Percentiles rank a stretch among this genome's conserved stretches.
These are phyloP conservation scores for Aegilops longissima DNA, from an alignment of 176 grass and related monocot species.

Conservation along the genomic window DNA sequence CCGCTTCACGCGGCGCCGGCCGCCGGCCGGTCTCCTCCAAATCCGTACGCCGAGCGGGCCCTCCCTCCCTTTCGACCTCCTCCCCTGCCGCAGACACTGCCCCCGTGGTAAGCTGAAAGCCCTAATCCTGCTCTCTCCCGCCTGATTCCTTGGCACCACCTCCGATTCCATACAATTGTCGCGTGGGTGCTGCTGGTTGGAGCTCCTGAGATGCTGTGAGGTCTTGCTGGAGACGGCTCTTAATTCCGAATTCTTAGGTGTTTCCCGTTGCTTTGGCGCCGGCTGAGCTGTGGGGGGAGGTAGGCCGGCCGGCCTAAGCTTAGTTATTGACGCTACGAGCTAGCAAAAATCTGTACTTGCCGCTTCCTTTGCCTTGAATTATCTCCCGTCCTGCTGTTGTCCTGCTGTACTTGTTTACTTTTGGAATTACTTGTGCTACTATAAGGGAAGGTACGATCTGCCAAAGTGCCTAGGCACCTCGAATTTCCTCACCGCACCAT, in stretches of 20 bases:
- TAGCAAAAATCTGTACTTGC: not conserved
- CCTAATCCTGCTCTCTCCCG: not conserved
- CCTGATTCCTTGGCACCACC: not conserved
- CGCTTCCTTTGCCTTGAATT: conserved; percentile 3
- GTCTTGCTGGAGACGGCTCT: not conserved
- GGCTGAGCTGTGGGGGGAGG: not conserved
- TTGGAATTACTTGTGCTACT: not conserved
- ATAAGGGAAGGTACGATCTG: not conserved
- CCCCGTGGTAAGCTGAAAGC: conserved; percentile 18
- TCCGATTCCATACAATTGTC: not conserved
- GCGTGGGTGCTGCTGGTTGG: not conserved
- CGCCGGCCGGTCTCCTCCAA: not conserved
- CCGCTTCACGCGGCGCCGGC: conserved; percentile 12
- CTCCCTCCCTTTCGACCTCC: not conserved
- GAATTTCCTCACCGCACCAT: not conserved
- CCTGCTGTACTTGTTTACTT: not conserved
- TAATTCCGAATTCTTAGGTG: not conserved
- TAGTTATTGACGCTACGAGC: conserved; percentile 6
- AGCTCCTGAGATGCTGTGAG: not conserved
- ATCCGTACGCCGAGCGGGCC: not conserved
- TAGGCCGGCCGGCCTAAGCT: not conserved
- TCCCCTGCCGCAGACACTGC: not conserved
- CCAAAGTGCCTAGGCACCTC: conserved; percentile 6
- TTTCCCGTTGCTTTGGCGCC: not conserved
- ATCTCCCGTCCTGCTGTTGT: not conserved